phyloP scores from a whole-genome alignment of 805 yeast genomes.

The Candida morakotiae region DNA sequence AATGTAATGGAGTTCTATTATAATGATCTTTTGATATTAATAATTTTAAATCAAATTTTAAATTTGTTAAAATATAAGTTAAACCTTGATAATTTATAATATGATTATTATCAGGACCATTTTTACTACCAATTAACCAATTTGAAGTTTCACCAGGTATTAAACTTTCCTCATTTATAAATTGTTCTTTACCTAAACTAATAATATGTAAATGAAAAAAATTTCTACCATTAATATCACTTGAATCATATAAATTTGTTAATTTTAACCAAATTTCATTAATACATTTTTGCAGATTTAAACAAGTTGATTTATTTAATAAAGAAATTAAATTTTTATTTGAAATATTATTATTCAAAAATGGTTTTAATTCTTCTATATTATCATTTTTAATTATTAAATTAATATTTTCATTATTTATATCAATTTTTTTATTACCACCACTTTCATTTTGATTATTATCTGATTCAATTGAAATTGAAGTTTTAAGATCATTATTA shows the following conservation, averaged over 20 bases:
- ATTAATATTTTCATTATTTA: conserved; percentile 16
- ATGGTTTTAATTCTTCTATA: conserved; percentile 37
- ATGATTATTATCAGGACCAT: conserved; percentile 39
- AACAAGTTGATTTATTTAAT: conserved; percentile 60
- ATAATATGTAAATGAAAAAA: conserved; percentile 83
- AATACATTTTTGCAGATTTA: conserved; percentile 54
- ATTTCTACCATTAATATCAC: conserved; percentile 78
- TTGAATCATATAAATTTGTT: conserved; percentile 46
- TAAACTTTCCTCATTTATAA: conserved; percentile 22
- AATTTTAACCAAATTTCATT: conserved; percentile 49
- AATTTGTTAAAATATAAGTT: conserved; percentile 50
- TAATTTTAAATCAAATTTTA: conserved; percentile 24
- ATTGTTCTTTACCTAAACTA: conserved; percentile 63
- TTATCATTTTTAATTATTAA: conserved; percentile 38
- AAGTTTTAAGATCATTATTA: conserved; percentile 10
- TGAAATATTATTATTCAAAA: conserved; percentile 31
- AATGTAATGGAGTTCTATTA: conserved; percentile 82
- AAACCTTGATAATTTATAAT: conserved; percentile 40
- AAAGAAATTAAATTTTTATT: conserved; percentile 54
- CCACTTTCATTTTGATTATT: no score
- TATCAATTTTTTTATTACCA: no score
- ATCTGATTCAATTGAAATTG: no score
- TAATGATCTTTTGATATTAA: conserved; percentile 71
- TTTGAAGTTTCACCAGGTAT: conserved; percentile 44
- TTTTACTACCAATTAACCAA: conserved; percentile 42